Base-by-base conservation (phyloP, 2,329 filamentous ascomycete species). In the Stromatinia cepivora region DNA sequence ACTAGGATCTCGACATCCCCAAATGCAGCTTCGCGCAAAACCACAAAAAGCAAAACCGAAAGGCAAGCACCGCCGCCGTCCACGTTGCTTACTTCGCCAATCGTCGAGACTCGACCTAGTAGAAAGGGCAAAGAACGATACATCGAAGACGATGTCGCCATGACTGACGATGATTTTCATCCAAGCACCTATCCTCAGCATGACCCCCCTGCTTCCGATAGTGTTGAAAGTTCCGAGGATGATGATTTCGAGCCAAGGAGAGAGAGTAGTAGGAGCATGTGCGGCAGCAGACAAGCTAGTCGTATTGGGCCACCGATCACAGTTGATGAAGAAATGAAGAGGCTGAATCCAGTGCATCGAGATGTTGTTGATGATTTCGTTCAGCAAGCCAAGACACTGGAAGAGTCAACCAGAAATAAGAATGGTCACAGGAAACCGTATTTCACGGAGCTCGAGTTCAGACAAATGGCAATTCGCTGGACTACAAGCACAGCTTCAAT, bases 391-490 rank as follows among this genome's bases (percentile, higher is more conserved):
- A 88, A 86, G 74, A 79, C 79, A 28, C 68, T 87, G 22, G 87
- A 90, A 73, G 86, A 89, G 74, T 81, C 83, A 1, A 82, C 94
- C 34, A 85, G 90, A 74, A 86, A 87, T 71, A 82, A 82, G 34
- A 86, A 86, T 64, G 81, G 82, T 6, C 79, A 90, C 45, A 81
- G 83, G 31, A 84, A 85, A 5, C 83, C 84, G 4, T 81, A 90
- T 0, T 95, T 95, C 77, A 88, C 87, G 0, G 89, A 93, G 71
- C 84, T 83, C 31, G 84, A 92, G 20, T 84, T 93, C 64, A 87
- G 89, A 48, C 86, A 90, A 73, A 94, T 95, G 90, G 89, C 87
- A 17, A 87, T 93, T 63, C 80, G 83, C 46, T 90, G 91, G 83
- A 91, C 91, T 0, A 83, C 81, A 10, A 87, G 83, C 11, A 75